Evolutionary conservation across 257 asterid genomes (phyloP).

Genomic region (Haberlea rhodopensis): DNA sequence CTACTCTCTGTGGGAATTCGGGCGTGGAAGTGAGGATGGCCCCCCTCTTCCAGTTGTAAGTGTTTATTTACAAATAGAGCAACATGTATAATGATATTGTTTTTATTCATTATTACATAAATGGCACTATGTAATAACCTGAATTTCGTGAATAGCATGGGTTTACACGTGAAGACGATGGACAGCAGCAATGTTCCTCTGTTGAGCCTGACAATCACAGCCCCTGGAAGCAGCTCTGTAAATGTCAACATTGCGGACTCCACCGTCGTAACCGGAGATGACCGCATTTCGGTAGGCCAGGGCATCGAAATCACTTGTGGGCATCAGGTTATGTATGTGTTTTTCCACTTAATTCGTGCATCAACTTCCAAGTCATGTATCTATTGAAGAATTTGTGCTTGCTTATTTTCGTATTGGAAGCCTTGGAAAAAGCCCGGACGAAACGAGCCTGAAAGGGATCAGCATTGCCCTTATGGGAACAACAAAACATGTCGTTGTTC

Average conservation of each 20-base stretch:
- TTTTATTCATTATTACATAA: no score
- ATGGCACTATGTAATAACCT: conserved; percentile 4
- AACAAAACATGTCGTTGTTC: conserved; percentile 20
- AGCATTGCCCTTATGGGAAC: conserved; percentile 20
- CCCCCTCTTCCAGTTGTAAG: conserved; percentile 35
- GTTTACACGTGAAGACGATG: conserved; percentile 15
- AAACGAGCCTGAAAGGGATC: conserved; percentile 18
- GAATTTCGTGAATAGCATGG: conserved; percentile 24
- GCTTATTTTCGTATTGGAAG: conserved; percentile 20
- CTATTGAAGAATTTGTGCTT: neutral
- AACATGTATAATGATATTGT: neutral
- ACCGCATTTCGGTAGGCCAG: conserved; percentile 28
- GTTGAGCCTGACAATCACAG: conserved; percentile 1
- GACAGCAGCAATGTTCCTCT: conserved; percentile 19
- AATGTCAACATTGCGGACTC: conserved; percentile 3
- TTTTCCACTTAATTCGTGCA: neutral
- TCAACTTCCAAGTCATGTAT: neutral
- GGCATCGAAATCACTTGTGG: conserved; percentile 24
- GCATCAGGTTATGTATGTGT: conserved; percentile 11
- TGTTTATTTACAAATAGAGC: neutral
- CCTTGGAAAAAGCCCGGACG: conserved; percentile 18
- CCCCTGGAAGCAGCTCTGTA: conserved; percentile 9
- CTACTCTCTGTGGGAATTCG: conserved; percentile 16
- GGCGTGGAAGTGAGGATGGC: neutral
- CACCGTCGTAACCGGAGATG: conserved; percentile 28